Evolutionary conservation across 2,329 filamentous ascomycete genomes (phyloP), one percentile per base, ranked within the genome.

Genomic region (Fusarium tanahbumbuense): DNA sequence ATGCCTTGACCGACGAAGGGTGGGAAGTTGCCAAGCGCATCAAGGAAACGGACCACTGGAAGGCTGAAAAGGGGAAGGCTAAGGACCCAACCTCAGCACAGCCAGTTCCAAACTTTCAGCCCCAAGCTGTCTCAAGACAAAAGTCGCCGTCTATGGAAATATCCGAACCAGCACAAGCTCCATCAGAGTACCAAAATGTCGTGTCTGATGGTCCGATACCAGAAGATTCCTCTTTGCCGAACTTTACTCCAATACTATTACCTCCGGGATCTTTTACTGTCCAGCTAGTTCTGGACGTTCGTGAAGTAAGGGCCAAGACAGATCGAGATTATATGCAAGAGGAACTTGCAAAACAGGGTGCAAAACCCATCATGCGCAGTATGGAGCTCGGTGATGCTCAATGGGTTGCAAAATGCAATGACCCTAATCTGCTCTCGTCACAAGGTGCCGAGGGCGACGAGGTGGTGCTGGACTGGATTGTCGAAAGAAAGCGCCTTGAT

Each of bases 401-500:
- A 63, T 96, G 93, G 93, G 85, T 96, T 34, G 93, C 93, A 42
- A 93, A 91, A 77, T 89, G 88, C 73, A 84, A 89, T 71, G 87
- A 92, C 62, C 81, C 88, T 0, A 78, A 79, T 12, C 82, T 88
- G 28, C 83, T 93, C 8, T 73, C 83, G 3, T 82, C 82, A 7
- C 81, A 87, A 53, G 90, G 90, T 15, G 82, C 83, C 3, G 87
- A 91, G 74, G 89, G 90, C 18, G 86, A 89, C 62, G 92, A 94
- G 77, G 80, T 95, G 15, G 88, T 93, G 48, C 83, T 96, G 7
- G 92, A 95, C 78, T 93, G 90, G 85, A 92, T 96, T 46, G 87
- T 94, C 2, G 93, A 96, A 80, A 86, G 93, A 65, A 96, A 96
- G 77, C 86, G 93, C 11, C 85, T 94, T 0, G 92, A 95, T 75